A percentile compares a stretch with the other conserved stretches of the same genome.
These are phyloP conservation scores for Paralagenidium karlingii DNA, from an alignment of 352 stramenopile species.

Conservation along the genomic window DNA sequence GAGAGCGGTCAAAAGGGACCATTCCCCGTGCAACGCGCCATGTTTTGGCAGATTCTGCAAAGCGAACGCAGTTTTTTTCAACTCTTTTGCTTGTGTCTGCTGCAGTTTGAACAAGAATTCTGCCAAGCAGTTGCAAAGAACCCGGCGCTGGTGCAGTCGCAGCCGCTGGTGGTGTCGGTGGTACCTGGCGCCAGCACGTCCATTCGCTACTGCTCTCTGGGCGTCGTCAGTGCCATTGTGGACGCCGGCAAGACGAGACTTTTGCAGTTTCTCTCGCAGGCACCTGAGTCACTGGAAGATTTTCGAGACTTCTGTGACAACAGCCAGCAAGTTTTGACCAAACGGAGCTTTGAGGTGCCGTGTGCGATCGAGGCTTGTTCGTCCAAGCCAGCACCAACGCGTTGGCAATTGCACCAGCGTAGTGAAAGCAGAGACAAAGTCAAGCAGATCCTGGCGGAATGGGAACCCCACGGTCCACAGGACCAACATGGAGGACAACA, in stretches of 20 bases:
- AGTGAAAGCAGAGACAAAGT: no score
- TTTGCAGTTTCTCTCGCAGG: constrained; percentile 19
- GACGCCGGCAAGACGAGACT: constrained; percentile 23
- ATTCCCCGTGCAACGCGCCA: constrained; percentile 31
- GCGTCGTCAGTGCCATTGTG: constrained; percentile 28
- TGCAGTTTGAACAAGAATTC: constrained; percentile 55
- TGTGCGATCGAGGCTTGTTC: no score
- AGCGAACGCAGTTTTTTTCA: constrained; percentile 32
- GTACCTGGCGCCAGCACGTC: constrained; percentile 11
- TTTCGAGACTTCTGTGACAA: constrained; percentile 32
- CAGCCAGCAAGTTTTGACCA: constrained; percentile 13
- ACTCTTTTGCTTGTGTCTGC: constrained; percentile 42
- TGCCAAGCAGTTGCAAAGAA: constrained; percentile 26
- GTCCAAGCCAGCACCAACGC: no score
- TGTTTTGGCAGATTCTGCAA: constrained; percentile 58
- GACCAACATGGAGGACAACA: no score
- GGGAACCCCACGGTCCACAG: no score
- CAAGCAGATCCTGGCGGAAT: no score
- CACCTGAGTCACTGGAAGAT: constrained; percentile 24
- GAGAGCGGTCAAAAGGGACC: constrained; percentile 15
- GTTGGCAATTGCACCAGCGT: no score
- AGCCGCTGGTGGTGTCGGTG: constrained; percentile 9
- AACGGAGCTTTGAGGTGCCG: no score
- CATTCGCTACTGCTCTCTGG: no score
- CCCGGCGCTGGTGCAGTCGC: constrained; percentile 11